These are phyloP conservation scores for Thraustochytrium striatum DNA, from an alignment of 352 stramenopile genomes.

Conservation along the genomic window DNA sequence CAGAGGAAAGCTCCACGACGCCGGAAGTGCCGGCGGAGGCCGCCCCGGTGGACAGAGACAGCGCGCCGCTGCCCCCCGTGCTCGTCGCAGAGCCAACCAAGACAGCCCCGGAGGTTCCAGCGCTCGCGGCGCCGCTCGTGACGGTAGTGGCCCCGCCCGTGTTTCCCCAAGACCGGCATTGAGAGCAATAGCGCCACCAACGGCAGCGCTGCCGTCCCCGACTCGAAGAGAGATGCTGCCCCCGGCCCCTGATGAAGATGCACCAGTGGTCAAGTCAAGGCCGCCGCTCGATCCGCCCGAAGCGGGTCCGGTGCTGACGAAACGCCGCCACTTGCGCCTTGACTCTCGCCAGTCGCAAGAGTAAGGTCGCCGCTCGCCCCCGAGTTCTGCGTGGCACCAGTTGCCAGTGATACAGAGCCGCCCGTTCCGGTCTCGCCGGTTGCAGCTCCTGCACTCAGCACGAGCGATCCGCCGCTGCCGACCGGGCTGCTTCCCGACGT, in stretches of 20 bases:
- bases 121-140: not conserved
- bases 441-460: not conserved
- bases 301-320: conserved; percentile 53
- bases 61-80: not conserved
- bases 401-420: not conserved
- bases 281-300: conserved; percentile 57
- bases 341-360: not conserved
- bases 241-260: not conserved
- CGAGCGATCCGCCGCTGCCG: not conserved
- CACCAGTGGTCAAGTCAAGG: not conserved
- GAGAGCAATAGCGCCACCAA: conserved; percentile 65
- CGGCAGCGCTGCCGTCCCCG: conserved; percentile 62
- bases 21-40: not conserved
- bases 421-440: not conserved
- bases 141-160: not conserved
- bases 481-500: too few relatives aligned
- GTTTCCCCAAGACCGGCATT: conserved; percentile 58
- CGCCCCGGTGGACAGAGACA: not conserved
- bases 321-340: not conserved
- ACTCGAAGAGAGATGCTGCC: conserved; percentile 52
- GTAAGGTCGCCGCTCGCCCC: not conserved
- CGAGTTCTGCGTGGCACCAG: not conserved
- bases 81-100: not conserved
- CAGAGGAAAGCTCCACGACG: not conserved
- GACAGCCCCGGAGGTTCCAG: not conserved